Evolutionary conservation across 305 asterid genomes (phyloP).

Genomic region (Stenogyne calaminthoides): DNA sequence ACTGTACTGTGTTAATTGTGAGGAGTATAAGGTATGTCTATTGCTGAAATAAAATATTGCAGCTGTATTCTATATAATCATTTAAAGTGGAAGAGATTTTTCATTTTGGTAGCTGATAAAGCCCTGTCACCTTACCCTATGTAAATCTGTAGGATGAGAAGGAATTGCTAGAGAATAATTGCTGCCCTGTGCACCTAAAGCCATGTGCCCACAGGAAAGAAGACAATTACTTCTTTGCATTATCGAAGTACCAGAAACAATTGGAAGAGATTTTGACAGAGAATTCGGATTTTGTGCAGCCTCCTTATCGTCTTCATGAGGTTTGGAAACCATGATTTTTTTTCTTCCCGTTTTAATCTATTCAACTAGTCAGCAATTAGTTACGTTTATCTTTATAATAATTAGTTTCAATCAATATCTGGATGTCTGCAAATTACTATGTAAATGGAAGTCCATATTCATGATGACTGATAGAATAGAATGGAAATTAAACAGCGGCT

Average conservation of each 20-base stretch:
- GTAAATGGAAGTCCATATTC: neutral
- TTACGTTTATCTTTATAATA: neutral
- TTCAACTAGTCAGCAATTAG: neutral
- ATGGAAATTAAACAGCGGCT: neutral
- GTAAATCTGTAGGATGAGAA: constrained; percentile 74
- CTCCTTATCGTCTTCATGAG: constrained; percentile 92
- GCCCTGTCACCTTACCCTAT: constrained; percentile 12
- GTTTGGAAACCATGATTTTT: constrained; percentile 36
- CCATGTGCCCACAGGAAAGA: constrained; percentile 87
- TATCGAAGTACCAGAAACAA: constrained; percentile 83
- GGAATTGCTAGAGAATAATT: constrained; percentile 81
- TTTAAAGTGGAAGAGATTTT: neutral
- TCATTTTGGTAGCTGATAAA: constrained; percentile 20
- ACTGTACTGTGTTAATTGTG: constrained; percentile 90
- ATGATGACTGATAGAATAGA: neutral
- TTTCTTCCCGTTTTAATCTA: neutral
- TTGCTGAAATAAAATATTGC: constrained; percentile 13
- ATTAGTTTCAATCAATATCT: neutral
- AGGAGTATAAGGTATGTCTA: constrained; percentile 87
- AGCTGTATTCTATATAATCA: constrained; percentile 2
- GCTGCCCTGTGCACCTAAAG: constrained; percentile 93
- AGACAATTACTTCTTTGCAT: constrained; percentile 95
- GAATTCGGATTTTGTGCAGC: constrained; percentile 85
- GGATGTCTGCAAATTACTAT: constrained; percentile 9
- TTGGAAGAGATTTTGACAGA: constrained; percentile 63